Percentiles rank a stretch among this genome's conserved stretches.
Evolutionary conservation across 2,329 filamentous ascomycete genomes (phyloP).

Genomic region (Lachnellula occidentalis): DNA sequence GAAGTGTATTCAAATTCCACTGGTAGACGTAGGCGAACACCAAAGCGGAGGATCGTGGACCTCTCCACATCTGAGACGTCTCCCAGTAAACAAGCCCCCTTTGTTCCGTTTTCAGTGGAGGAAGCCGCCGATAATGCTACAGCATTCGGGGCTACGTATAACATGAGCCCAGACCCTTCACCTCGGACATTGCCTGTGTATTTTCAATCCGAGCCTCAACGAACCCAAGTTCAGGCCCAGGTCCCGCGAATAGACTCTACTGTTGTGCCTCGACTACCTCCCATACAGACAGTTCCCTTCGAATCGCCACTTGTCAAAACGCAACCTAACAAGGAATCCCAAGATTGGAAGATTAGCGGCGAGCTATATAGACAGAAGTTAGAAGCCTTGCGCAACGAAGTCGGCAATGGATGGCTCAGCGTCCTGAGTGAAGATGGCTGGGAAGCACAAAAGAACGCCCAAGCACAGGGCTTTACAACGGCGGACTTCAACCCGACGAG

Average conservation of each 20-base stretch:
- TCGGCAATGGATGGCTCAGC: conserved; percentile 82
- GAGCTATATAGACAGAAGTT: conserved; percentile 85
- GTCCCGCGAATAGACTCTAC: conserved; percentile 27
- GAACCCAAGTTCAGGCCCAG: conserved; percentile 21
- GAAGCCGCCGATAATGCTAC: conserved; percentile 13
- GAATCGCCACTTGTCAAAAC: conserved; percentile 21
- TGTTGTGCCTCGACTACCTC: conserved; percentile 24
- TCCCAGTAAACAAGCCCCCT: conserved; percentile 18
- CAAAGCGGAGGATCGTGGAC: conserved; percentile 61
- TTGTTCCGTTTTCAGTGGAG: conserved; percentile 21
- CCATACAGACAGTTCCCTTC: conserved; percentile 24
- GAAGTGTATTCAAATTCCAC: conserved; percentile 55
- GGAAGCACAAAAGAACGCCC: conserved; percentile 36
- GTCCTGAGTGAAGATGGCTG: conserved; percentile 75
- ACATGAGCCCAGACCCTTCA: conserved; percentile 28
- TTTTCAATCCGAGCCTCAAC: conserved; percentile 25
- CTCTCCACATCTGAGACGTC: conserved; percentile 44
- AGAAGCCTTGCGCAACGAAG: conserved; percentile 75
- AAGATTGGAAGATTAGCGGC: conserved; percentile 62
- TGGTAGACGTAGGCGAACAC: conserved; percentile 51
- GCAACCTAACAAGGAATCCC: conserved; percentile 28
- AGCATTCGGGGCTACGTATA: conserved; percentile 26
- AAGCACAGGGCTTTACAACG: conserved; percentile 19
- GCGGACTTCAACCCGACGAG: conserved; percentile 27
- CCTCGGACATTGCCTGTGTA: conserved; percentile 27